Conservation (phyloP, 2,329 filamentous ascomycete genomes). For the Nemania diffusa region DNA sequence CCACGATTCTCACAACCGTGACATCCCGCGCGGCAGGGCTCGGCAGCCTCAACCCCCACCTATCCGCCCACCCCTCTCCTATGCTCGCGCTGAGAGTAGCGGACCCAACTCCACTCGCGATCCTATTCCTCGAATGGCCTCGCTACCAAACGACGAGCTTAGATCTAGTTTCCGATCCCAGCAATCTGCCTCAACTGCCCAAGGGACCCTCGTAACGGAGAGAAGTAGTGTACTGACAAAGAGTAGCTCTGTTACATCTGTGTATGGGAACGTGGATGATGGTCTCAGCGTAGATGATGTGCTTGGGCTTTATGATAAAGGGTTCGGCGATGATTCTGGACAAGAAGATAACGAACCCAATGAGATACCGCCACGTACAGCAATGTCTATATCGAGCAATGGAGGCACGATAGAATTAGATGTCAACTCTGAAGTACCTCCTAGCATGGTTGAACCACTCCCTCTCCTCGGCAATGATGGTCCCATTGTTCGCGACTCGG, state of each 20-base stretch:
- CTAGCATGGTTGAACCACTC: not conserved
- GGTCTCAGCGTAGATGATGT: conserved; percentile 73
- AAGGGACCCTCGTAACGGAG: conserved; percentile 76
- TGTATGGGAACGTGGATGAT: conserved; percentile 57
- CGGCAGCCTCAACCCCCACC: conserved; percentile 43
- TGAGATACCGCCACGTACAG: conserved; percentile 53
- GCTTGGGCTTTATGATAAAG: conserved; percentile 75
- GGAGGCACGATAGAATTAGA: conserved; percentile 54
- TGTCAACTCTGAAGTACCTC: conserved; percentile 50
- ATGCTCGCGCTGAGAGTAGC: conserved; percentile 52
- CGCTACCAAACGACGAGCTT: conserved; percentile 62
- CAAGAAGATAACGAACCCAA: conserved; percentile 55
- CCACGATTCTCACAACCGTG: conserved; percentile 52
- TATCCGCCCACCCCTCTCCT: conserved; percentile 47
- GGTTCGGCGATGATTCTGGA: conserved; percentile 65
- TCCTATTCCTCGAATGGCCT: conserved; percentile 55
- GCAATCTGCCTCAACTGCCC: conserved; percentile 63
- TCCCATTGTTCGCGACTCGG: conserved; percentile 52
- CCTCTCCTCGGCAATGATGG: conserved; percentile 6
- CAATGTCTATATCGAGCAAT: conserved; percentile 53
- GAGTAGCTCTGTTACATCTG: conserved; percentile 77
- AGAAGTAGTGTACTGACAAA: conserved; percentile 85
- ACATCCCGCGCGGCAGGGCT: conserved; percentile 41
- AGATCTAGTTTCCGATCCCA: conserved; percentile 68
- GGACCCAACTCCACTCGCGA: conserved; percentile 52